phyloP scores from a whole-genome alignment of 176 grass and related monocot species.

The Carex parvula region DNA sequence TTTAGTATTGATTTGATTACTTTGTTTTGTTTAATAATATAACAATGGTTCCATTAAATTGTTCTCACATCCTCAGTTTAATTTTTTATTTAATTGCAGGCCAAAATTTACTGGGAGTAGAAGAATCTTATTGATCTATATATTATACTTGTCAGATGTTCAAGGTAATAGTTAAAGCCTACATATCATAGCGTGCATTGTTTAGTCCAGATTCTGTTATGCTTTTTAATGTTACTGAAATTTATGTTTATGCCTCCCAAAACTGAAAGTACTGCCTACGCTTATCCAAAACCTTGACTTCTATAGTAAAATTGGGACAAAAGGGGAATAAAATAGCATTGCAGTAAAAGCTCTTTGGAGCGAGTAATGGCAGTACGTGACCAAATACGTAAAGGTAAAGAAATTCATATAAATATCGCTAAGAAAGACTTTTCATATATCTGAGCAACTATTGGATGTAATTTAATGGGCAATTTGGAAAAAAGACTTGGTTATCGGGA shows the following conservation, averaged over 20 bases:
- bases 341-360: neutral
- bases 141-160: constrained; percentile 85
- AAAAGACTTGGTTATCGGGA: neutral
- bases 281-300: neutral
- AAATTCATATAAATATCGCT: neutral
- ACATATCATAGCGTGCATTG: neutral
- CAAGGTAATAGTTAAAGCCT: constrained; percentile 43
- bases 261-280: neutral
- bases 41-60: neutral
- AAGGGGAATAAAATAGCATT: neutral
- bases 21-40: neutral
- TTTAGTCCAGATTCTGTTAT: neutral
- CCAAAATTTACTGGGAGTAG: constrained; percentile 86
- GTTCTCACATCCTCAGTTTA: neutral
- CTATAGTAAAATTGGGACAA: neutral
- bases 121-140: constrained; percentile 87
- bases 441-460: neutral
- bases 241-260: neutral
- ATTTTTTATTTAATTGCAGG: constrained; percentile 40
- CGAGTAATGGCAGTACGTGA: neutral
- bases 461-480: neutral
- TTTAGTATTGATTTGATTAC: neutral
- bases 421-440: neutral
- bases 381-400: neutral
- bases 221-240: neutral